Conservation (phyloP, 805 yeast genomes). For the Hanseniaspora pseudoguilliermondii region DNA sequence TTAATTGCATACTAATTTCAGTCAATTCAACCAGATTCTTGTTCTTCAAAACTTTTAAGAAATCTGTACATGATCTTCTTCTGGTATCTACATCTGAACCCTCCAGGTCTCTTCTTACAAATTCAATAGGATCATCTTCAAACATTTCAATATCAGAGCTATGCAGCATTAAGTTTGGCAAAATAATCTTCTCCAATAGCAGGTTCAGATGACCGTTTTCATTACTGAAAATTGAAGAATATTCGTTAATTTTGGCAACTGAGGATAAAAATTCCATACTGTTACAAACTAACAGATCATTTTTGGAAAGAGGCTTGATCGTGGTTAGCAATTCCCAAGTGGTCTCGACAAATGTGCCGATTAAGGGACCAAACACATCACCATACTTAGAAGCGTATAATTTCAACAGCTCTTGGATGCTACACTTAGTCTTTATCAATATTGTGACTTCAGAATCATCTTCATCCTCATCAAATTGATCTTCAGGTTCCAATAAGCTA, state of each 20-base stretch:
- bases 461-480: slow-evolving; percentile 29
- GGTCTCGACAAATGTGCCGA: slow-evolving; percentile 65
- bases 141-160: slow-evolving; percentile 83
- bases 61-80: slow-evolving; percentile 85
- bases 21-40: slow-evolving; percentile 66
- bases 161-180: slow-evolving; percentile 79
- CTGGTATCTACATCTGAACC: slow-evolving; percentile 91
- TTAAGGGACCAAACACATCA: slow-evolving; percentile 73
- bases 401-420: slow-evolving; percentile 73
- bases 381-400: slow-evolving; percentile 83
- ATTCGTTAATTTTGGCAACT: slow-evolving; percentile 58
- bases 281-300: slow-evolving; percentile 72
- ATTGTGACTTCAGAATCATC: slow-evolving; percentile 55
- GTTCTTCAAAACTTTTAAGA: slow-evolving; percentile 72
- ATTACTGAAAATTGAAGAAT: slow-evolving; percentile 49
- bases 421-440: slow-evolving; percentile 59
- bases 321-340: slow-evolving; percentile 66
- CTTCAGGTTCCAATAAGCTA: slow-evolving; percentile 32
- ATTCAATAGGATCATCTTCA: slow-evolving; percentile 95
- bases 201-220: slow-evolving; percentile 50
- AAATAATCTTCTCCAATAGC: slow-evolving; percentile 66
- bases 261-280: slow-evolving; percentile 72
- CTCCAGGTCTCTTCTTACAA: slow-evolving; percentile 82
- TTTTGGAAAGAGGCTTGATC: slow-evolving; percentile 58
- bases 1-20: slow-evolving; percentile 57